Percentiles rank a stretch among this genome's conserved stretches.
Evolutionary conservation across 306 rosid species (phyloP).

Genomic region (Dryas octopetala): DNA sequence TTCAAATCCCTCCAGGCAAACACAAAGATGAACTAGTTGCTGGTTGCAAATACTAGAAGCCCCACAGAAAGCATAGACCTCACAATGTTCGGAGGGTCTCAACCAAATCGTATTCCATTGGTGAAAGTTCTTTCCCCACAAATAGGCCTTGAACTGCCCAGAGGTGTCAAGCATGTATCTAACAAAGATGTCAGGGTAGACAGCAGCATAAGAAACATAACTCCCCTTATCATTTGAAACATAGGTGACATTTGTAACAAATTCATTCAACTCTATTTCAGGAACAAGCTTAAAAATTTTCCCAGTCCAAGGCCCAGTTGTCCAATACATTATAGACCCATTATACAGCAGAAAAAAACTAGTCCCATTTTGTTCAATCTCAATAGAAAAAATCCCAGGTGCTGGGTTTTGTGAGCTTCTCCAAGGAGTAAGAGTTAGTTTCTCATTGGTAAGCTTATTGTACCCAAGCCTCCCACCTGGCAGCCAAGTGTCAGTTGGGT

Average conservation of each 20-base stretch:
- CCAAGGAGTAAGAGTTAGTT: conserved; percentile 24
- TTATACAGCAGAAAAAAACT: conserved; percentile 7
- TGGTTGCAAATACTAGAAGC: conserved; percentile 21
- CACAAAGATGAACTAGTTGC: conserved; percentile 12
- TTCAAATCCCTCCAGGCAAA: conserved; percentile 26
- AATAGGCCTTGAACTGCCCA: conserved; percentile 28
- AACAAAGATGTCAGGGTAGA: not conserved
- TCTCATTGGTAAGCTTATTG: conserved; percentile 16
- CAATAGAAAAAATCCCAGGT: conserved; percentile 25
- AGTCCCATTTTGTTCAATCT: conserved; percentile 19
- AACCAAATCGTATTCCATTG: conserved; percentile 21
- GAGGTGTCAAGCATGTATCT: conserved; percentile 26
- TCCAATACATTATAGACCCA: conserved; percentile 20
- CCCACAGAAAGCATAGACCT: conserved; percentile 29
- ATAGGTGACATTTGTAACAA: conserved; percentile 9
- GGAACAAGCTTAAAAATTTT: conserved; percentile 10
- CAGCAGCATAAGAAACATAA: conserved; percentile 14
- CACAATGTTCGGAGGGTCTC: conserved; percentile 12
- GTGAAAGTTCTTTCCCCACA: conserved; percentile 8
- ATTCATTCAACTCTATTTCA: conserved; percentile 7
- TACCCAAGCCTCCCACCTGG: conserved; percentile 37
- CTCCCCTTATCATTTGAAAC: conserved; percentile 15
- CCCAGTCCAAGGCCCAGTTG: conserved; percentile 20
- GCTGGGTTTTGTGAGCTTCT: conserved; percentile 26
- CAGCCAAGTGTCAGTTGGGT: conserved; percentile 45